Evolutionary conservation across 2,329 filamentous ascomycete genomes (phyloP).

Genomic region (Aspergillus novoparasiticus): DNA sequence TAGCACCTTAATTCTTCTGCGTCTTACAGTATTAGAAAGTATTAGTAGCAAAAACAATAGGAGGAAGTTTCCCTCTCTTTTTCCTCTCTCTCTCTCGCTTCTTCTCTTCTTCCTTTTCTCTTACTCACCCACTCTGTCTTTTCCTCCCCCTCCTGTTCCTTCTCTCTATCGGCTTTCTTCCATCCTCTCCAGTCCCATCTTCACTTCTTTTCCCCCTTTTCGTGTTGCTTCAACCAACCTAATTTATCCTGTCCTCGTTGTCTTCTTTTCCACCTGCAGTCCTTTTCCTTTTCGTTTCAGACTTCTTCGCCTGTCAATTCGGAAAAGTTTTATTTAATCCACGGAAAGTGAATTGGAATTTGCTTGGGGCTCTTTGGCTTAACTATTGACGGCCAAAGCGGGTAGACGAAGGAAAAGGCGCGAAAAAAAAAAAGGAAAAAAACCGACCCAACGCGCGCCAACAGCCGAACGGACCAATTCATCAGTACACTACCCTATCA

Average conservation of each 20-base stretch:
- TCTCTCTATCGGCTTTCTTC: constrained; percentile 21
- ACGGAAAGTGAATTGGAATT: constrained; percentile 2
- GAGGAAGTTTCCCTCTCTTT: background rate
- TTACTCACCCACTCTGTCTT: constrained; percentile 27
- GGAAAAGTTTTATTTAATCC: constrained; percentile 2
- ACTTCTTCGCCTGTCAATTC: constrained; percentile 5
- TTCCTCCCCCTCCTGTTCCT: constrained; percentile 22
- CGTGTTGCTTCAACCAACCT: background rate
- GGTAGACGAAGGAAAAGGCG: constrained; percentile 11
- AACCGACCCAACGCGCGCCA: constrained; percentile 22
- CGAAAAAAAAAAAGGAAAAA: constrained; percentile 15
- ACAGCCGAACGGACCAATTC: constrained; percentile 21
- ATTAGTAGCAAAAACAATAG: background rate
- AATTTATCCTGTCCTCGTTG: constrained; percentile 11
- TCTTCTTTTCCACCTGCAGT: constrained; percentile 1
- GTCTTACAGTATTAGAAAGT: background rate
- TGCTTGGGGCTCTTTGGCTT: constrained; percentile 6
- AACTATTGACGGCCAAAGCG: constrained; percentile 9
- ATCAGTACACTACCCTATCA: constrained; percentile 7
- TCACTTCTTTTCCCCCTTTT: constrained; percentile 33
- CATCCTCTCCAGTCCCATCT: constrained; percentile 18
- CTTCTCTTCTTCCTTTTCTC: constrained; percentile 12
- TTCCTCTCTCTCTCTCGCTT: constrained; percentile 2
- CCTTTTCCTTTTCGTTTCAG: constrained; percentile 10
- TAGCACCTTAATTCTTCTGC: constrained; percentile 1